Evolutionary conservation across 805 yeast species (phyloP), one percentile per base, ranked within the genome.

Genomic region (Candida piceae): DNA sequence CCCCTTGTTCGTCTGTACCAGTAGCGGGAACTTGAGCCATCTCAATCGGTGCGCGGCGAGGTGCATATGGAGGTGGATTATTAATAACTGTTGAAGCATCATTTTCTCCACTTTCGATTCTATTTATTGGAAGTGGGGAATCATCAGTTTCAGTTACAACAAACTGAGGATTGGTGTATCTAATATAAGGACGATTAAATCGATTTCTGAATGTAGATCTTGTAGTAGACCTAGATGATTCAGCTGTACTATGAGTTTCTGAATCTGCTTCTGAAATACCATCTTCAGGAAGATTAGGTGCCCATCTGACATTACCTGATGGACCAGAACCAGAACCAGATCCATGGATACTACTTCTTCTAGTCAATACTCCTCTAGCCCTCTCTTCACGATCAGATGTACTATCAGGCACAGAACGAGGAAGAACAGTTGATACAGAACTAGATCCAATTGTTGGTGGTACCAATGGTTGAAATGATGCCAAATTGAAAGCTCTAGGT

Each of bases 131-230:
- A 2, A 22, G 29, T 21, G 27, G 25, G 15, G 24, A 26, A 25
- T 12, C 34, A 9, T 18, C 38, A 8, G 32, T 17, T 5, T 35
- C 44, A 27, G 20, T 40, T n/a, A 40, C 18, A 19, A 37, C 16
- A 13, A 43, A 32, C 16, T 40, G 40, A 8, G 47, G 47, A 25
- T 43, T 43, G 30, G 20, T 21, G 36, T 32, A 35, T 16, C 47
- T 38, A 5, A 43, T 43, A 25, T 43, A 43, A 5, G 47, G 47
- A 21, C 44, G 34, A 27, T 34, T 42, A 34, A 42, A 39, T 30
- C n/a, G n/a, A n/a, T n/a, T n/a, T n/a, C n/a, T n/a, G n/a, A n/a
- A n/a, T n/a, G n/a, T n/a, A n/a, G n/a, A n/a, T n/a, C n/a, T n/a
- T n/a, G n/a, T n/a, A n/a, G n/a, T 26, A 26, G 17, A 7, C 13